Evolutionary conservation across 352 stramenopile species (phyloP), one percentile per base, ranked within the genome.

Genomic region (Phytophthora uliginosa): DNA sequence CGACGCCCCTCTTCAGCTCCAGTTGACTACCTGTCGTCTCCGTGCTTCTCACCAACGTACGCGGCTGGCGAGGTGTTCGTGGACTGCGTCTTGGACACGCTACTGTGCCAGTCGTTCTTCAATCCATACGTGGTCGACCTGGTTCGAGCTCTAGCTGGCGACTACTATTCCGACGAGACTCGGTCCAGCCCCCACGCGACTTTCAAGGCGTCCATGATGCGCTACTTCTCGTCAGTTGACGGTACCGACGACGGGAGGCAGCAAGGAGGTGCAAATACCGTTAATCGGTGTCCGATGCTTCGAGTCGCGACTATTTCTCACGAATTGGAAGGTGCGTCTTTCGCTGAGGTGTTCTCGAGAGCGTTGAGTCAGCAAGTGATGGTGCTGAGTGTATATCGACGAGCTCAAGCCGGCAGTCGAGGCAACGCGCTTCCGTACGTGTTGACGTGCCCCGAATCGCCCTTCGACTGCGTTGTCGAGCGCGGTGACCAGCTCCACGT

Each of bases 31-130:
- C 65, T 80, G 6, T 71, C 76, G 22, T 77, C 74, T 2, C 81
- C 3, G 77, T 81, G 38, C 38, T 45, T 45, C 38, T 45, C 38
- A 2, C 38, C 38, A 2, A 3, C 38, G 10, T 91, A 86, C 57
- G 83, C 83, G 2, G 83, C 85, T 0, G 85, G 85, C 8, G 81
- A 88, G 31, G 76, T 91, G 31, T 89, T 45, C 38, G 38, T 45
- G 13, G 13, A 45, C 38, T 82, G 71, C 40, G 78, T 86, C 12
- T 69, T 92, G 26, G 83, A 91, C 76, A 88, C 81, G 50, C 75
- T 90, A 55, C 74, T 92, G 10, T 92, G 85, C 54, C 85, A 92
- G 63, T 88, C 85, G 33, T 92, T 92, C 71, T 92, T 90, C 72
- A 91, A 92, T 40, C 83, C 85, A 55, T 91, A 92, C 71, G 80